A percentile compares a stretch with the other conserved stretches of the same genome.
These are phyloP conservation scores for Clarireedia sp. DNA, from an alignment of 2,329 filamentous ascomycete species.

Conservation along the genomic window DNA sequence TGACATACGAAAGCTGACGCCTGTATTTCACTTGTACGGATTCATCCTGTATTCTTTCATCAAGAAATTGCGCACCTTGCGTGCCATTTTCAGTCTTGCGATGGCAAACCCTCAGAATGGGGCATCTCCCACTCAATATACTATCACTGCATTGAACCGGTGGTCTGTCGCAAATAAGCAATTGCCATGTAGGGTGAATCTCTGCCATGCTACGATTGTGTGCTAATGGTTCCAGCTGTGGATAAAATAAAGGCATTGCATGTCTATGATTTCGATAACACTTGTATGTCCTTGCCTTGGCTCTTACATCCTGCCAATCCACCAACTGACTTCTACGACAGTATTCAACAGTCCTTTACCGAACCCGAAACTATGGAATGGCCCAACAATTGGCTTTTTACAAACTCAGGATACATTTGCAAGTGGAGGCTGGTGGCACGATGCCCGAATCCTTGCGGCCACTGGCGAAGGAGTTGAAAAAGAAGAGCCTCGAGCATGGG, in stretches of 20 bases:
- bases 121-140: slow-evolving; percentile 32
- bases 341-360: slow-evolving; percentile 89
- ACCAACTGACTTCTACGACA: slow-evolving; percentile 28
- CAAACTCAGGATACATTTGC: slow-evolving; percentile 68
- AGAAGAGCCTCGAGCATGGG: slow-evolving; percentile 79
- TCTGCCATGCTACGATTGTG: not conserved
- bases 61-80: too few species aligned
- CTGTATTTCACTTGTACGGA: not conserved
- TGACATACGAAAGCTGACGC: too few species aligned
- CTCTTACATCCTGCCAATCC: not conserved
- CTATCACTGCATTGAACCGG: slow-evolving; percentile 67
- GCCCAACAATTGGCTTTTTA: slow-evolving; percentile 66
- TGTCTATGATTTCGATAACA: slow-evolving; percentile 98
- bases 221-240: slow-evolving; percentile 37
- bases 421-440: slow-evolving; percentile 96
- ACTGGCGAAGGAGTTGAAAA: slow-evolving; percentile 75
- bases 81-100: slow-evolving; percentile 10
- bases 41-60: not conserved
- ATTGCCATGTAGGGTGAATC: slow-evolving; percentile 49
- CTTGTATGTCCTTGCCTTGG: slow-evolving; percentile 47
- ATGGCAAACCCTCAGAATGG: slow-evolving; percentile 17
- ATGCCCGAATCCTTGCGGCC: slow-evolving; percentile 73
- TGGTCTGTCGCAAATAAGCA: slow-evolving; percentile 75
- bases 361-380: slow-evolving; percentile 81
- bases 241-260: slow-evolving; percentile 72